These are phyloP conservation scores for Ambrosiella cleistominuta DNA, from an alignment of 2,329 filamentous ascomycete genomes.

Conservation along the genomic window DNA sequence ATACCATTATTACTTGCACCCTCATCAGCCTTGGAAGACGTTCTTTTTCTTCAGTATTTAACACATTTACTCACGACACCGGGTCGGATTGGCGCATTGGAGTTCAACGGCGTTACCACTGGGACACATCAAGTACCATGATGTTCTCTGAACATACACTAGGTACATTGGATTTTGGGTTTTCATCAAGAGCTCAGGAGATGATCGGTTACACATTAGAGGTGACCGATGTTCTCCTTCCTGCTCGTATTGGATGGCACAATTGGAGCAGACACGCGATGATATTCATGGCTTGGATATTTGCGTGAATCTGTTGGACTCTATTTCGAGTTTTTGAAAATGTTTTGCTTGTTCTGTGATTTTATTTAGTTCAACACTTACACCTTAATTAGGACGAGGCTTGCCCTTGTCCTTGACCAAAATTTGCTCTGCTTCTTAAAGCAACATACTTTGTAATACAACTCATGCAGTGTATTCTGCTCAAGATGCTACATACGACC, in stretches of 20 bases:
- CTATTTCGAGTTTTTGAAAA: neutral
- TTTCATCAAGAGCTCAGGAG: neutral
- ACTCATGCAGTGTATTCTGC: no score
- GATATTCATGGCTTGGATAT: neutral
- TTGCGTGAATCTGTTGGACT: neutral
- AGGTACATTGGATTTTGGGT: neutral
- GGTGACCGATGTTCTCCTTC: neutral
- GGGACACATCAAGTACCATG: neutral
- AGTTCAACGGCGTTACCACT: neutral
- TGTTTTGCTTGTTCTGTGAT: neutral
- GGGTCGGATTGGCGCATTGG: neutral
- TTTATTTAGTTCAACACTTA: constrained; percentile 1
- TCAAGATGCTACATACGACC: no score
- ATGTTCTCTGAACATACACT: neutral
- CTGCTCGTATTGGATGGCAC: neutral
- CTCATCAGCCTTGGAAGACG: neutral
- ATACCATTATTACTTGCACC: constrained; percentile 1
- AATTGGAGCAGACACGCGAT: neutral
- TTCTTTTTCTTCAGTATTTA: neutral
- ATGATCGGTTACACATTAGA: no score
- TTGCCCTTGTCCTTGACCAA: neutral
- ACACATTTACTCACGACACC: neutral
- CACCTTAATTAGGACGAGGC: neutral
- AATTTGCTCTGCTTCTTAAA: no score
- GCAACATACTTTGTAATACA: no score